These are phyloP conservation scores for Zygoascus hellenicus DNA, from an alignment of 1,139 yeast species.

Conservation along the genomic window DNA sequence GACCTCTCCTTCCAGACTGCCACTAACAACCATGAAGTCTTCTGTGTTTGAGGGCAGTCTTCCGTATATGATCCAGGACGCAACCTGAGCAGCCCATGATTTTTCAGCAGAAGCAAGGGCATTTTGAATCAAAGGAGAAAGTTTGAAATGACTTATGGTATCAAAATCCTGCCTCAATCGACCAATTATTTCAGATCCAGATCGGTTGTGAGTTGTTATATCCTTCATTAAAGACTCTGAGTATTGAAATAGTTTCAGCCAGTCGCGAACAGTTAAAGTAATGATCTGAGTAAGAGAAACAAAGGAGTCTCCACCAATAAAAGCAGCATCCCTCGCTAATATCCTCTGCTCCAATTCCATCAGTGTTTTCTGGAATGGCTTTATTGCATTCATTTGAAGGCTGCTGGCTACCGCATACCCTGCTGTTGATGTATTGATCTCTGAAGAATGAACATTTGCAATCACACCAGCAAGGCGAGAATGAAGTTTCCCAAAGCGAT, in stretches of 20 bases:
- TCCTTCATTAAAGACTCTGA: slow-evolving; percentile 16
- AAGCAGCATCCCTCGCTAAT: slow-evolving; percentile 20
- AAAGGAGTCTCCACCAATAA: slow-evolving; percentile 24
- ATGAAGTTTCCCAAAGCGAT: neutral
- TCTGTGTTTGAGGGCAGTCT: slow-evolving; percentile 15
- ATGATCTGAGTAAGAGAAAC: slow-evolving; percentile 22
- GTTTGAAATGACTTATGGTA: slow-evolving; percentile 22
- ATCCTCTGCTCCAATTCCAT: slow-evolving; percentile 20
- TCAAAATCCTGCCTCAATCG: slow-evolving; percentile 16
- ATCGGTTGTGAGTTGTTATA: slow-evolving; percentile 9
- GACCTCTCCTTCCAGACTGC: neutral
- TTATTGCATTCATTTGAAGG: slow-evolving; percentile 15
- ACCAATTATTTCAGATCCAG: slow-evolving; percentile 14
- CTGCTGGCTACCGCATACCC: slow-evolving; percentile 21
- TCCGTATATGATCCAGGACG: slow-evolving; percentile 29
- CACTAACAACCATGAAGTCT: slow-evolving; percentile 19
- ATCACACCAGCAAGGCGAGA: neutral
- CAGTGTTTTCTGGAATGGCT: slow-evolving; percentile 16
- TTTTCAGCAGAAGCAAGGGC: slow-evolving; percentile 22
- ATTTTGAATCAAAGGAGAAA: slow-evolving; percentile 16
- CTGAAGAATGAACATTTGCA: slow-evolving; percentile 1
- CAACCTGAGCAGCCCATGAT: slow-evolving; percentile 24
- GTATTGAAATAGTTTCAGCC: slow-evolving; percentile 23
- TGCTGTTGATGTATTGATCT: slow-evolving; percentile 13
- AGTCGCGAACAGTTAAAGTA: slow-evolving; percentile 18